A percentile compares a stretch with the other conserved stretches of the same genome.
phyloP scores from a whole-genome alignment of 192 early-diverging fungal genomes.

The Dissophora globulifera region DNA sequence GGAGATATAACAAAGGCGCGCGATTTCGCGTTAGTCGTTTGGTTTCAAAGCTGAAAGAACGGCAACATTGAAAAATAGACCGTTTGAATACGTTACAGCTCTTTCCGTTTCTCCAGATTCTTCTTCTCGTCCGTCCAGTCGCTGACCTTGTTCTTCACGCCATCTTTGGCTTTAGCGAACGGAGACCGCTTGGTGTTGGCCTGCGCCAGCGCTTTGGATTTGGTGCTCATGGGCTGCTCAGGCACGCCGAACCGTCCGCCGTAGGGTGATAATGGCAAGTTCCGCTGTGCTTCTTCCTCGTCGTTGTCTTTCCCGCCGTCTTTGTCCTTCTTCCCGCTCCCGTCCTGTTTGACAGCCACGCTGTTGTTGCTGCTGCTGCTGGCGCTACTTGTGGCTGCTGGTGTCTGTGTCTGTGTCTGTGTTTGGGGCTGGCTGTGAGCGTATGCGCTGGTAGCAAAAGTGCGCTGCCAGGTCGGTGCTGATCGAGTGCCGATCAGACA shows the following conservation, averaged over 20 bases:
- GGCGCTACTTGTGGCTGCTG: too few relatives aligned
- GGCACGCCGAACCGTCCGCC: conserved; percentile 46
- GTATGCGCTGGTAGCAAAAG: too few relatives aligned
- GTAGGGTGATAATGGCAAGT: conserved; percentile 34
- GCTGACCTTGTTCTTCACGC: conserved; percentile 51
- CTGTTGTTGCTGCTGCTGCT: too few relatives aligned
- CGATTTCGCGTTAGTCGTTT: too few relatives aligned
- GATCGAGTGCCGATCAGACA: too few relatives aligned
- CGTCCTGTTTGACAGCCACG: too few relatives aligned
- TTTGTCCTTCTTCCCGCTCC: background rate
- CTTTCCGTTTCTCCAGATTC: conserved; percentile 60
- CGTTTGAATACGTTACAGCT: too few relatives aligned
- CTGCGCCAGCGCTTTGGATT: conserved; percentile 22
- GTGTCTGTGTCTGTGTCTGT: too few relatives aligned
- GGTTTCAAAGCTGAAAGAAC: background rate
- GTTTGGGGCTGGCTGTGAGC: too few relatives aligned
- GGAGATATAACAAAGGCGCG: conserved; percentile 21
- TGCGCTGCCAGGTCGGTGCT: too few relatives aligned
- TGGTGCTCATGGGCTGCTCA: conserved; percentile 43
- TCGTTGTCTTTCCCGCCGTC: background rate
- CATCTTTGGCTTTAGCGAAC: conserved; percentile 49
- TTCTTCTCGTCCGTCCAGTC: conserved; percentile 62
- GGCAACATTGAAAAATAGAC: background rate
- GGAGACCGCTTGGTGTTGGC: conserved; percentile 27
- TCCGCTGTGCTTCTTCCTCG: background rate